Evolutionary conservation across 441 rosid genomes (phyloP).

Genomic region (Omphalea diandra): DNA sequence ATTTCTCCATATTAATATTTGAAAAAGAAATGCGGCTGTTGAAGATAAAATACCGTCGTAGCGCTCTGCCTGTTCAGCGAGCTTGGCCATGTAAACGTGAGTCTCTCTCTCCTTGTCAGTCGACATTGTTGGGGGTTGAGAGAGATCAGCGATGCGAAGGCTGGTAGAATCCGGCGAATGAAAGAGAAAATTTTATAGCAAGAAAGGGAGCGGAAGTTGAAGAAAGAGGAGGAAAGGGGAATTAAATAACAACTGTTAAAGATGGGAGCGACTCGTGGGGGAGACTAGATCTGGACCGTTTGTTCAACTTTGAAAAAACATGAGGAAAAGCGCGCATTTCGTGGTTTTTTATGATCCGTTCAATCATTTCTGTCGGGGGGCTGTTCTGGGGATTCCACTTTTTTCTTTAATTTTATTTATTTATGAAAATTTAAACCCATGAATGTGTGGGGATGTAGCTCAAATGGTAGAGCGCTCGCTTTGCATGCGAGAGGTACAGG

Average conservation of each 20-base stretch:
- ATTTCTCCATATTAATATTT: too few species aligned
- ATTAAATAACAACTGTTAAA: too few species aligned
- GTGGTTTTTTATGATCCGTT: conserved; percentile 7
- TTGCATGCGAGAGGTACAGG: conserved; percentile 98
- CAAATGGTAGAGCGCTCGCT: conserved; percentile 99
- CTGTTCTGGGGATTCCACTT: not conserved
- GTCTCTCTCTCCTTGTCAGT: conserved; percentile 83
- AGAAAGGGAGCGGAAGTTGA: conserved; percentile 8
- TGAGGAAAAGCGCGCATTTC: conserved; percentile 34
- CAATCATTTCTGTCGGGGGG: conserved; percentile 8
- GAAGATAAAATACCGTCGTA: conserved; percentile 88
- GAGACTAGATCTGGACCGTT: conserved; percentile 56
- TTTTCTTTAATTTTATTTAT: too few species aligned
- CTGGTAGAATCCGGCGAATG: not conserved
- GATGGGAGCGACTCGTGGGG: conserved; percentile 27
- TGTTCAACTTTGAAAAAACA: conserved; percentile 28
- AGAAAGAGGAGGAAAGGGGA: too few species aligned
- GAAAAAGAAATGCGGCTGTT: too few species aligned
- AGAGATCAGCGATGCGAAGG: conserved; percentile 9
- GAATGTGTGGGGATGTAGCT: conserved; percentile 99
- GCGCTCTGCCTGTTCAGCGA: conserved; percentile 95
- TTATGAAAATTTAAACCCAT: too few species aligned
- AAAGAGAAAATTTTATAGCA: not conserved
- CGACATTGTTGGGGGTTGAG: conserved; percentile 41
- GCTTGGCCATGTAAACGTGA: conserved; percentile 93